Conservation (phyloP, 257 asterid species). For the Solanum pimpinellifolium region DNA sequence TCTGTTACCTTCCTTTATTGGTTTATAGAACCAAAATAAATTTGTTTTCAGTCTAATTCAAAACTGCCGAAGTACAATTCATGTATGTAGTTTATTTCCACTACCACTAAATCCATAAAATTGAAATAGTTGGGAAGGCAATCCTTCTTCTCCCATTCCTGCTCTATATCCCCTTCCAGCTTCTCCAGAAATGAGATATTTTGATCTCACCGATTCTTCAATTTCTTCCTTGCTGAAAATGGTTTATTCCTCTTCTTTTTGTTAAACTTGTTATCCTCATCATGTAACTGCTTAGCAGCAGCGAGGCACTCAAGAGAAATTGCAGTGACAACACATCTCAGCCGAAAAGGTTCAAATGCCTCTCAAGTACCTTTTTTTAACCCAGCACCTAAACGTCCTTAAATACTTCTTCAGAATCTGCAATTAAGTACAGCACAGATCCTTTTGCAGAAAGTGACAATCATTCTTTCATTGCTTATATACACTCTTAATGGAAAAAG, state of each 20-base stretch:
- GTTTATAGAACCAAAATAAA: background rate
- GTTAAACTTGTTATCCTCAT: background rate
- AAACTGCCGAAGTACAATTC: background rate
- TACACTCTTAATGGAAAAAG: background rate
- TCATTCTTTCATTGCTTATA: background rate
- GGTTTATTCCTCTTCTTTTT: background rate
- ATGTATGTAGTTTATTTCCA: background rate
- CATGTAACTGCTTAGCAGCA: background rate
- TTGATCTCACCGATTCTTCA: background rate
- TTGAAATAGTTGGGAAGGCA: background rate
- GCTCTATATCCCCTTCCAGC: background rate
- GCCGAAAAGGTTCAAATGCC: background rate
- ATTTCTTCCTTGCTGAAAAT: background rate
- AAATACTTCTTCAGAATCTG: background rate
- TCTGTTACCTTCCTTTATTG: background rate
- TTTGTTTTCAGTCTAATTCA: background rate
- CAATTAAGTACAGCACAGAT: background rate
- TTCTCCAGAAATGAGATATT: background rate
- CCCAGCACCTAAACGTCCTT: background rate
- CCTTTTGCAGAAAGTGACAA: background rate
- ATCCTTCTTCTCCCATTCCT: background rate
- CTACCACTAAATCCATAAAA: background rate
- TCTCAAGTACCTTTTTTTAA: background rate
- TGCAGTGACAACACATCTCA: background rate
- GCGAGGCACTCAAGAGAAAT: background rate